Evolutionary conservation across 306 rosid species (phyloP), one percentile per base, ranked within the genome.

Genomic region (Lathyrus tuberosus): DNA sequence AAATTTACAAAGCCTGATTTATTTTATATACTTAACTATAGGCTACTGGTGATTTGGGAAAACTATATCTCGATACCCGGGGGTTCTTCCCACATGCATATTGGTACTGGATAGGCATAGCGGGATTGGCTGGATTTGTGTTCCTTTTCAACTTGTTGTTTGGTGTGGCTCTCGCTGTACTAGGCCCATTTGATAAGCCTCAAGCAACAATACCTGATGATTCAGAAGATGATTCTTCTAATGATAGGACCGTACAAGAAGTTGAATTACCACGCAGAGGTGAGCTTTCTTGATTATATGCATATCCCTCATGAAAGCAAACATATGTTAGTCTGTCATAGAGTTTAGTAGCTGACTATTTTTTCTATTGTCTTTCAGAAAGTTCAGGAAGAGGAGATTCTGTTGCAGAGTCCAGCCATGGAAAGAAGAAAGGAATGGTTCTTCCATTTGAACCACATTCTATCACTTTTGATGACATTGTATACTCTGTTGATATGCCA

Each of bases 61-160:
- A 62, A 15, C 0, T 4, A 1, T 40, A 37, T 51, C 75, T 86
- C 26, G 52, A 79, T 1, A 59, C 40, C 3, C 83, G 81, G 6
- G 80, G 76, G 2, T 75, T 86, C 74, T 71, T 72, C 76, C 35
- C 79, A 16, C 28, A 79, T 5, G 42, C 86, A 70, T 56, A 72
- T 61, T 86, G 88, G 91, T 86, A 79, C 65, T 86, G 91, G 91
- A 22, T 86, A 52, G 84, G 91, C 31, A 12, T 71, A 1, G 86
- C 71, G 11, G 91, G 72, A 47, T 8, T 65, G 62, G 4, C 5
- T n/a, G 84, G 86, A 58, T 84, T 61, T 54, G 13, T 59, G 11
- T 1, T 86, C 5, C 48, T 79, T 8, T 81, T 84, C 74, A 84
- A 83, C 52, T 1, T 13, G 6, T 0, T 51, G 30, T 79, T 71